Evolutionary conservation across 805 yeast species (phyloP).

Genomic region (Ogataea sp.): DNA sequence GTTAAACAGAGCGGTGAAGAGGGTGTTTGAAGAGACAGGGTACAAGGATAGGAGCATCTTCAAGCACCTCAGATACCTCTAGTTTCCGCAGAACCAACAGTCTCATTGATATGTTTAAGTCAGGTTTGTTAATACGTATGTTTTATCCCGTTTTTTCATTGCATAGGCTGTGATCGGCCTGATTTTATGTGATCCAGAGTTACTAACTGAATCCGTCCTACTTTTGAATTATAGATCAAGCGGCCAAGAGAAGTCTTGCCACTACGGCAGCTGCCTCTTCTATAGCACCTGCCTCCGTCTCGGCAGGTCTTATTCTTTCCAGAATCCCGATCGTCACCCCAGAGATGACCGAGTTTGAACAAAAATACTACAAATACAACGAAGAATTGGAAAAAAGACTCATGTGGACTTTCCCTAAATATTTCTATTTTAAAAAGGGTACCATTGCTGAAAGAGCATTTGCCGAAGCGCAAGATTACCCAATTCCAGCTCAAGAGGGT

Average conservation of each 20-base stretch:
- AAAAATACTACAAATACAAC: constrained; percentile 73
- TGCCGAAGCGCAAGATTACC: constrained; percentile 66
- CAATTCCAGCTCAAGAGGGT: constrained; percentile 63
- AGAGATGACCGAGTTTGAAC: constrained; percentile 63
- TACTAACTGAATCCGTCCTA: neutral
- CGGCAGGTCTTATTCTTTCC: constrained; percentile 58
- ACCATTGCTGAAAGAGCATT: constrained; percentile 80
- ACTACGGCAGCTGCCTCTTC: constrained; percentile 3
- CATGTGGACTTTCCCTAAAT: constrained; percentile 97
- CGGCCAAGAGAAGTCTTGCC: constrained; percentile 6
- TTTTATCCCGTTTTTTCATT: no score
- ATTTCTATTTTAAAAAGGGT: constrained; percentile 86
- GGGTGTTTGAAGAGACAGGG: no score
- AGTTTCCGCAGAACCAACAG: no score
- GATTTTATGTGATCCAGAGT: no score
- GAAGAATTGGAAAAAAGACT: constrained; percentile 78
- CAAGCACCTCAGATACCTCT: no score
- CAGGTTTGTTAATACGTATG: neutral
- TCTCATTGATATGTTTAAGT: no score
- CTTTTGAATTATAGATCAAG: constrained; percentile 2
- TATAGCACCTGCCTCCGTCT: constrained; percentile 10
- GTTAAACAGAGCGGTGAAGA: no score
- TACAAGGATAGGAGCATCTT: no score
- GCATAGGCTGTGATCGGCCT: no score
- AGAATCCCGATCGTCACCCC: constrained; percentile 82